phyloP scores from a whole-genome alignment of 1,284 basidiomycete species.

The Ganoderma lucidum region DNA sequence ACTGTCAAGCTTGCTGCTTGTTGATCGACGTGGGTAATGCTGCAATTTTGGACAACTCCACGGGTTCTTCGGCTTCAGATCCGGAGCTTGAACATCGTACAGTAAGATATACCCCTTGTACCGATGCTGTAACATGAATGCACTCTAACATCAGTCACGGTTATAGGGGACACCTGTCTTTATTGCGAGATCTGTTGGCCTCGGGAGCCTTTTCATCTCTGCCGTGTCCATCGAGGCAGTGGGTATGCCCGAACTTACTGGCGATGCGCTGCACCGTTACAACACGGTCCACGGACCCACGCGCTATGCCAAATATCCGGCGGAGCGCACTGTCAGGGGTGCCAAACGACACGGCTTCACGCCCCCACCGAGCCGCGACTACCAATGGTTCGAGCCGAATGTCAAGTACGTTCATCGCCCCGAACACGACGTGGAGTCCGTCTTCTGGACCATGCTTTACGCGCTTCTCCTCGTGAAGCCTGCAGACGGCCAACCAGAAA shows the following conservation, averaged over 20 bases:
- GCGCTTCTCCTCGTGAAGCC: not conserved
- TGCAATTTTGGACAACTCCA: too few species aligned
- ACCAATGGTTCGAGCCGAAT: too few species aligned
- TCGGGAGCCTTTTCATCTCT: not conserved
- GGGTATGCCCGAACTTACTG: slow-evolving; percentile 1
- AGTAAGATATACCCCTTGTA: not conserved
- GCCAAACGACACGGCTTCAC: not conserved
- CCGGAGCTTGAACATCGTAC: not conserved
- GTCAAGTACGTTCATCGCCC: not conserved
- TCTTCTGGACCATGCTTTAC: slow-evolving; percentile 3
- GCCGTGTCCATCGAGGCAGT: not conserved
- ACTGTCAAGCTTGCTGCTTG: not conserved
- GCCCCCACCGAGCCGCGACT: not conserved
- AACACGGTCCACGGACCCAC: not conserved
- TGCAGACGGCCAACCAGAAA: not conserved
- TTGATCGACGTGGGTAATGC: not conserved
- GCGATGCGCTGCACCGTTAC: slow-evolving; percentile 1
- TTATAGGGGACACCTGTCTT: not conserved
- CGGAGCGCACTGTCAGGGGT: not conserved
- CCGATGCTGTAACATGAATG: not conserved
- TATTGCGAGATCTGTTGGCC: not conserved
- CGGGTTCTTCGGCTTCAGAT: too few species aligned
- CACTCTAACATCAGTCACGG: not conserved
- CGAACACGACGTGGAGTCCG: slow-evolving; percentile 8
- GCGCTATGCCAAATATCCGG: not conserved